Conservation (phyloP, 148 eudicot species). For the Rhododendron molle region DNA sequence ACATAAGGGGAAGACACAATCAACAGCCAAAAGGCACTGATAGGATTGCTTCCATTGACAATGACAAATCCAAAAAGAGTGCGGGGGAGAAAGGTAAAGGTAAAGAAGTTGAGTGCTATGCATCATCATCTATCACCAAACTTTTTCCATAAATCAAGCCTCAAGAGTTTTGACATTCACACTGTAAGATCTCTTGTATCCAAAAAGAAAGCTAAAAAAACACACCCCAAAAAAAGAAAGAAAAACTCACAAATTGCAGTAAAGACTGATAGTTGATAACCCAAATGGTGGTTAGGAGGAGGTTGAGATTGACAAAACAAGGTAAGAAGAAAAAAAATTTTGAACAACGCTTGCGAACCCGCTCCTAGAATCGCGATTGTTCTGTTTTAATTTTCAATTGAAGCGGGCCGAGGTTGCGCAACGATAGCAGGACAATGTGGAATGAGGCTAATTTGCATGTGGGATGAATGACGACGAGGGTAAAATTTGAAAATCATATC, state of each 20-base stretch:
- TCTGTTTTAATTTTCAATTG: conserved; percentile 15
- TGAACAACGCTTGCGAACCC: conserved; percentile 64
- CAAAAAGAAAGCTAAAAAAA: conserved; percentile 9
- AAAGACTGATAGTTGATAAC: neutral
- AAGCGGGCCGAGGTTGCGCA: conserved; percentile 78
- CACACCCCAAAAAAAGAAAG: neutral
- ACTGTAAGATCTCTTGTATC: conserved; percentile 19
- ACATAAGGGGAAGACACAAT: conserved; percentile 1
- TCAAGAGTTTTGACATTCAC: conserved; percentile 9
- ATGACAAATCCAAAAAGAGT: conserved; percentile 6
- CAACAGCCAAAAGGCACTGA: conserved; percentile 7
- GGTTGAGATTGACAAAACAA: conserved; percentile 5
- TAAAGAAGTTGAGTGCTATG: conserved; percentile 5
- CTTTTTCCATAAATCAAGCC: conserved; percentile 16
- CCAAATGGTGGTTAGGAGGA: neutral
- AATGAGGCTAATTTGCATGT: neutral
- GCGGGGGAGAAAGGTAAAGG: neutral
- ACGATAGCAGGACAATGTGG: conserved; percentile 18
- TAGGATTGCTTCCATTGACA: conserved; percentile 23
- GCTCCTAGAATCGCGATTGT: conserved; percentile 25
- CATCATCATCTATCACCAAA: conserved; percentile 11
- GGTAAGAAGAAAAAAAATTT: neutral
- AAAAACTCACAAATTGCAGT: neutral
- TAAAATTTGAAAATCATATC: conserved; percentile 7
- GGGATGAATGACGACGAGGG: conserved; percentile 42